Conservation (phyloP, 371 early-diverging fungal genomes). For the Mucor indicus region DNA sequence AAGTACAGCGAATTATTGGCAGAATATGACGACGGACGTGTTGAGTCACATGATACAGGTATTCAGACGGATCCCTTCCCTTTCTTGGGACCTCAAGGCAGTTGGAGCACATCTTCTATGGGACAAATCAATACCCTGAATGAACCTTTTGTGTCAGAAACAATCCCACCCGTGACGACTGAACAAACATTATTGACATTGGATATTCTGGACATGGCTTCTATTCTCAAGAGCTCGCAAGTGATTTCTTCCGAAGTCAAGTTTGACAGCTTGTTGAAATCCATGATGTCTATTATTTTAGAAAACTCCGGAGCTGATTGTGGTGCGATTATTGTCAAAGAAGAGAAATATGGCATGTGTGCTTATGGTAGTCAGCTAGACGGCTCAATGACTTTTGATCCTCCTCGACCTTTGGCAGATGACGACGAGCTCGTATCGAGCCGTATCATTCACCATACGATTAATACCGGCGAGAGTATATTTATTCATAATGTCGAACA, state of each 20-base stretch:
- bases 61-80: conserved; percentile 46
- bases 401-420: conserved; percentile 30
- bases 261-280: conserved; percentile 35
- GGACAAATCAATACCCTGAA: conserved; percentile 19
- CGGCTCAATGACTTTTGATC: conserved; percentile 39
- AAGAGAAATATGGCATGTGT: conserved; percentile 38
- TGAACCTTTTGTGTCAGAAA: conserved; percentile 31
- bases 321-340: conserved; percentile 45
- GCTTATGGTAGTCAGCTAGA: conserved; percentile 42
- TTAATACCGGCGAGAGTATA: conserved; percentile 39
- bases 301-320: conserved; percentile 48
- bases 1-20: conserved; percentile 25
- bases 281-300: conserved; percentile 44
- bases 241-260: conserved; percentile 48
- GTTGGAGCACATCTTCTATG: conserved; percentile 39
- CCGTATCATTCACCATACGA: conserved; percentile 38
- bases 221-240: conserved; percentile 47
- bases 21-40: conserved; percentile 25
- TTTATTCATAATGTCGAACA: conserved; percentile 38
- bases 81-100: conserved; percentile 26
- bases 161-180: conserved; percentile 36
- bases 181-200: conserved; percentile 41
- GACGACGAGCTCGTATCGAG: conserved; percentile 33
- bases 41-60: conserved; percentile 28
- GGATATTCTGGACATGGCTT: conserved; percentile 46